phyloP scores from a whole-genome alignment of 192 early-diverging fungal species.

The Umbelopsis sp. region DNA sequence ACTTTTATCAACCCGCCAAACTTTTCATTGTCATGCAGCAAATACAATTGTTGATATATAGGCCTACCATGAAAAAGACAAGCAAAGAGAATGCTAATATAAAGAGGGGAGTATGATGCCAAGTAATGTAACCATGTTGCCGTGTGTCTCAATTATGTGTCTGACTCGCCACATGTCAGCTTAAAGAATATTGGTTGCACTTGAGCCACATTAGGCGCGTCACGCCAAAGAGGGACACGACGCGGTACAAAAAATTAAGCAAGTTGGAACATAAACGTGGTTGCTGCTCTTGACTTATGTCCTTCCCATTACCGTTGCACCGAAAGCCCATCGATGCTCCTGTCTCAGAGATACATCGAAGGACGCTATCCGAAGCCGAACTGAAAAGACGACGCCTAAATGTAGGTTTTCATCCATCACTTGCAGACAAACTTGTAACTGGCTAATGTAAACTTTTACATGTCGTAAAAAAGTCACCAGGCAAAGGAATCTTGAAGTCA shows the following conservation, averaged over 20 bases:
- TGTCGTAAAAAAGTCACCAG: background rate
- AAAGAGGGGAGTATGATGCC: too few species aligned
- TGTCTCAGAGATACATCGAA: background rate
- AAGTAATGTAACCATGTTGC: too few species aligned
- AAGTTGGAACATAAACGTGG: background rate
- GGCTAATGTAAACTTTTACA: background rate
- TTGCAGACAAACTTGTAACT: background rate
- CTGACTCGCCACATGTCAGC: background rate
- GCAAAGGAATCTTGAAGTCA: background rate
- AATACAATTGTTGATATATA: too few species aligned
- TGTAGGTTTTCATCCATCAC: background rate
- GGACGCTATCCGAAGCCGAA: conserved; percentile 1
- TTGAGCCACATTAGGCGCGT: background rate
- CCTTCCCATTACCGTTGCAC: conserved; percentile 1
- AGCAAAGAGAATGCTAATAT: too few species aligned
- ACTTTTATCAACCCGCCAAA: background rate
- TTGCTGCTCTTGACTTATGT: background rate
- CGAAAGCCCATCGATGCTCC: background rate
- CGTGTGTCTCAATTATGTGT: too few species aligned
- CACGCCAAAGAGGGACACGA: conserved; percentile 5
- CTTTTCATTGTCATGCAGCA: too few species aligned
- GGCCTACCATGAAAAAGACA: background rate
- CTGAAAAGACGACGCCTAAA: conserved; percentile 9
- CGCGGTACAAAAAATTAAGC: background rate
- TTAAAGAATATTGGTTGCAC: background rate